phyloP scores from a whole-genome alignment of 176 grass and related monocot species.

The Elaeis guineensis region DNA sequence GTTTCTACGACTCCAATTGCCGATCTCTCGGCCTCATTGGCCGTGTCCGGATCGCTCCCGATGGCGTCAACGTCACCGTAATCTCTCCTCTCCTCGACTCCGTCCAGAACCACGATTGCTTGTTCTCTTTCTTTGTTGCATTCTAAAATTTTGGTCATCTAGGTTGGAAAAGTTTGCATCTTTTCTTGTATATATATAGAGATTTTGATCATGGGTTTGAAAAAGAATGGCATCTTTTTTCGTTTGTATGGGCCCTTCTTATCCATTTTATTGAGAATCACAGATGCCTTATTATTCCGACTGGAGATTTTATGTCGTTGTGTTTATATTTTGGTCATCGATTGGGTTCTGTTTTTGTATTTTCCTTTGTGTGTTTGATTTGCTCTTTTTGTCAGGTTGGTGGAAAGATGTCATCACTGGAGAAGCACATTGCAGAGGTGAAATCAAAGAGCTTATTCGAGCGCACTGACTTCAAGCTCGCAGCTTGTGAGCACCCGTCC shows the following conservation, averaged over 20 bases:
- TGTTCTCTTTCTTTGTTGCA: neutral
- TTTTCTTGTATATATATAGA: neutral
- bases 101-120: neutral
- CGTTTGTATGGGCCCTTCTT: too few relatives aligned
- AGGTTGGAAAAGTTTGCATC: neutral
- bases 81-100: neutral
- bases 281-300: neutral
- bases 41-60: constrained; percentile 70
- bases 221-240: neutral
- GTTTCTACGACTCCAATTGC: constrained; percentile 58
- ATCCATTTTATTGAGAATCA: too few relatives aligned
- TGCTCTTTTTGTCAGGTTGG: constrained; percentile 47
- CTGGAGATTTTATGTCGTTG: neutral
- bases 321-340: too few relatives aligned
- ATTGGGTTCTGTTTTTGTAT: neutral
- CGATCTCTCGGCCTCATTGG: constrained; percentile 59
- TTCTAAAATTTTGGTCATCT: too few relatives aligned
- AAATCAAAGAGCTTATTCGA: constrained; percentile 52
- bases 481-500: constrained; percentile 53
- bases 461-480: constrained; percentile 81
- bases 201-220: too few relatives aligned
- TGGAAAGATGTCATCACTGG: constrained; percentile 60
- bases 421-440: constrained; percentile 73
- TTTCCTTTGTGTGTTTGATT: too few relatives aligned
- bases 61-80: constrained; percentile 88